Conservation (phyloP, 306 rosid genomes). For the Castanospermum australe region DNA sequence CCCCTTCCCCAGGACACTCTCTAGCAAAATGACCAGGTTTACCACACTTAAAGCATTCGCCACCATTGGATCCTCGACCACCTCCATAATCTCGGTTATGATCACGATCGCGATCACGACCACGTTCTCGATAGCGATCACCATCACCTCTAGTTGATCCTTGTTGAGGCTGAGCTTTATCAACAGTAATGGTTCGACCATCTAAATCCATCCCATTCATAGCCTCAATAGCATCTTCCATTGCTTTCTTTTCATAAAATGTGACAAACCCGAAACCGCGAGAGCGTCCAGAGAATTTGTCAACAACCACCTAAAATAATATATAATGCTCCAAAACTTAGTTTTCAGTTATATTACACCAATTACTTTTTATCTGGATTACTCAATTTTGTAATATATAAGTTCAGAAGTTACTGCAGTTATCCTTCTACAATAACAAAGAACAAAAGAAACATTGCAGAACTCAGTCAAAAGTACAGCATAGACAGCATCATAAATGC, state of each 20-base stretch:
- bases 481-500: too few species aligned
- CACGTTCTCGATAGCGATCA: conserved; percentile 49
- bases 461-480: conserved; percentile 20
- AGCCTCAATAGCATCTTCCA: conserved; percentile 95
- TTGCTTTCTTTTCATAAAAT: conserved; percentile 94
- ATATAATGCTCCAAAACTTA: background rate
- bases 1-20: conserved; percentile 95
- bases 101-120: background rate
- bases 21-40: conserved; percentile 99
- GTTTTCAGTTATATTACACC: background rate
- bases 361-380: background rate
- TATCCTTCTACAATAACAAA: background rate
- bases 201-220: conserved; percentile 98
- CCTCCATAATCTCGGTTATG: conserved; percentile 58
- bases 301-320: conserved; percentile 80
- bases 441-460: background rate
- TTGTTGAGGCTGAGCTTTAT: conserved; percentile 97
- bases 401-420: background rate
- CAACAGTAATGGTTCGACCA: conserved; percentile 97
- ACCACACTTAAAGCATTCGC: conserved; percentile 97
- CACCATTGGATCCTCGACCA: conserved; percentile 80
- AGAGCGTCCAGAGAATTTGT: conserved; percentile 95
- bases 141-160: conserved; percentile 88
- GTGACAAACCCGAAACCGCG: conserved; percentile 99
- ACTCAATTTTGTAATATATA: background rate